Percentiles rank a stretch among this genome's conserved stretches.
These are phyloP conservation scores for Spiromastix sp. DNA, from an alignment of 2,329 filamentous ascomycete genomes.

Conservation along the genomic window DNA sequence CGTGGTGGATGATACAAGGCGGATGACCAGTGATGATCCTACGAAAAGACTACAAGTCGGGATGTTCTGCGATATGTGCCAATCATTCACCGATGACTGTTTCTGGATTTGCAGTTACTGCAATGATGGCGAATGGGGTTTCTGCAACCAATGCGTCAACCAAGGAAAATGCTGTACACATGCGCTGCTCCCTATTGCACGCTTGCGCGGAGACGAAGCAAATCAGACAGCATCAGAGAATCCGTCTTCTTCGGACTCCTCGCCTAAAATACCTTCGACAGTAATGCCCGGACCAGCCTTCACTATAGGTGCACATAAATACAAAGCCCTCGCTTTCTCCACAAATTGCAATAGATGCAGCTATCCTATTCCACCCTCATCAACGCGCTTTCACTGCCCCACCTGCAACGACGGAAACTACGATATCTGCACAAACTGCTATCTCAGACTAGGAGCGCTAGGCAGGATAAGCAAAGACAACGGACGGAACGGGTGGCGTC, in stretches of 20 bases:
- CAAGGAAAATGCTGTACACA: conserved; percentile 74
- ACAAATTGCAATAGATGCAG: conserved; percentile 72
- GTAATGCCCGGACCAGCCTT: conserved; percentile 25
- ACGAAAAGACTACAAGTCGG: conserved; percentile 60
- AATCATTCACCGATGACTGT: conserved; percentile 64
- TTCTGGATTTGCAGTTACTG: conserved; percentile 84
- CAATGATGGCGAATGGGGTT: conserved; percentile 92
- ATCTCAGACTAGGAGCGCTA: conserved; percentile 53
- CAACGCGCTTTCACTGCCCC: conserved; percentile 70
- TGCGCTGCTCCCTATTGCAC: conserved; percentile 63
- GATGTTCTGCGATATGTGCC: conserved; percentile 73
- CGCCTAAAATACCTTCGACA: conserved; percentile 18
- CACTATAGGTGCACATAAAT: conserved; percentile 39
- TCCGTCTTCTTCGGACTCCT: conserved; percentile 11
- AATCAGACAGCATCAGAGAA: conserved; percentile 8
- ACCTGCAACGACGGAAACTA: conserved; percentile 72
- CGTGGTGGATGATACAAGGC: conserved; percentile 31
- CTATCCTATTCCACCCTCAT: conserved; percentile 57
- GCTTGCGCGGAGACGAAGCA: conserved; percentile 34
- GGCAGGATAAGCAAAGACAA: conserved; percentile 63
- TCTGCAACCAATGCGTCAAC: conserved; percentile 80
- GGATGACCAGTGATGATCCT: conserved; percentile 57
- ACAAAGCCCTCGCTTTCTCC: conserved; percentile 59
- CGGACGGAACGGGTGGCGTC: conserved; percentile 69
- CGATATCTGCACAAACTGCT: conserved; percentile 74